A percentile compares a stretch with the other conserved stretches of the same genome.
phyloP scores from a whole-genome alignment of 2,329 filamentous ascomycete species.

The Fusarium dimerum region DNA sequence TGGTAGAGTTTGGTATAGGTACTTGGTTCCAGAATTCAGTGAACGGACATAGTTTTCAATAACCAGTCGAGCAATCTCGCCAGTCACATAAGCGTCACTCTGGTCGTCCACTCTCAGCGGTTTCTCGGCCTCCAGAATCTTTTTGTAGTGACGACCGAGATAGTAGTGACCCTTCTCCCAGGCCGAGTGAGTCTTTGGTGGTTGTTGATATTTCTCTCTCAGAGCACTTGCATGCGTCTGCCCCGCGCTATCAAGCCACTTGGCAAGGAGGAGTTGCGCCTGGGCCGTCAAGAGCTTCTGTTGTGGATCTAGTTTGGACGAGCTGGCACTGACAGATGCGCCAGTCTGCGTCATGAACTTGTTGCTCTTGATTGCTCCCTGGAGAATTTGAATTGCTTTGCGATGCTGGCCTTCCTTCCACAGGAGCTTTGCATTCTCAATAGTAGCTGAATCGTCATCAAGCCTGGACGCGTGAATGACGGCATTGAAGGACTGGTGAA shows the following conservation, averaged over 20 bases:
- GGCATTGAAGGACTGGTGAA: slow-evolving; percentile 88
- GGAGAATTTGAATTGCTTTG: slow-evolving; percentile 89
- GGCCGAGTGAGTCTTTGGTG: slow-evolving; percentile 65
- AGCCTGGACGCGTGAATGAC: slow-evolving; percentile 85
- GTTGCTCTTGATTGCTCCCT: slow-evolving; percentile 80
- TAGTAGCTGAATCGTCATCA: slow-evolving; percentile 83
- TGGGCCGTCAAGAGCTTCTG: slow-evolving; percentile 68
- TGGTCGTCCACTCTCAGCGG: slow-evolving; percentile 75
- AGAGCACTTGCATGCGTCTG: slow-evolving; percentile 84
- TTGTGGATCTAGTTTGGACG: slow-evolving; percentile 44
- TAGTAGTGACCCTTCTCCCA: slow-evolving; percentile 99
- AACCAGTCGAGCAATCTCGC: slow-evolving; percentile 83
- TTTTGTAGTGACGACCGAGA: slow-evolving; percentile 95
- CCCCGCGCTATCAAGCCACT: slow-evolving; percentile 95
- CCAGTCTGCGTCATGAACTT: slow-evolving; percentile 63
- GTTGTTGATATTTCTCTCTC: slow-evolving; percentile 79
- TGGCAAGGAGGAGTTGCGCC: slow-evolving; percentile 86
- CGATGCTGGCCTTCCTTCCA: slow-evolving; percentile 94
- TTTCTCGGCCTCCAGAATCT: slow-evolving; percentile 88
- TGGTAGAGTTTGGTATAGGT: slow-evolving; percentile 91
- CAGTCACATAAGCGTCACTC: slow-evolving; percentile 72
- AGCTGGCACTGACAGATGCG: slow-evolving; percentile 35
- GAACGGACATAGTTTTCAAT: slow-evolving; percentile 93
- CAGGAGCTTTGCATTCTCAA: slow-evolving; percentile 89
- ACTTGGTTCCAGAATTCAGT: slow-evolving; percentile 86